Conservation (phyloP, 2,329 filamentous ascomycete species). For the Fusarium burgessii region DNA sequence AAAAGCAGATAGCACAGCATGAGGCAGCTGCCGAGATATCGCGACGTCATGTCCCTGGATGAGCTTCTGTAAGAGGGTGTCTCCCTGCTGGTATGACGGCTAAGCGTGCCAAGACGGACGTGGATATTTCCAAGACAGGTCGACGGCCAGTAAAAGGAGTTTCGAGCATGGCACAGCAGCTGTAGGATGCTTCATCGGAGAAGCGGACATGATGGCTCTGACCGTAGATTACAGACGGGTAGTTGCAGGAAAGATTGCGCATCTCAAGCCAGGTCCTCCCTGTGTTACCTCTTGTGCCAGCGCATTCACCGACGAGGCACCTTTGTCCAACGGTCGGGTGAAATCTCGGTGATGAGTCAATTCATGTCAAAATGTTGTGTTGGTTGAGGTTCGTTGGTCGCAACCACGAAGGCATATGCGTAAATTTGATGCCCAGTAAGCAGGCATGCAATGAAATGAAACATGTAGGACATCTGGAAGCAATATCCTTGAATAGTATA, state of each 20-base stretch:
- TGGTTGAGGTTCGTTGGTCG: not conserved
- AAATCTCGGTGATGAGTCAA: conserved; percentile 9
- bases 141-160: not conserved
- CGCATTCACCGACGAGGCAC: conserved; percentile 8
- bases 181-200: conserved; percentile 18
- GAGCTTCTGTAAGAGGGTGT: conserved; percentile 16
- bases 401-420: not conserved
- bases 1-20: conserved; percentile 6
- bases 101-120: conserved; percentile 4
- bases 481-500: conserved; percentile 23
- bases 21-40: conserved; percentile 12
- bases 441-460: conserved; percentile 32
- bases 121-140: conserved; percentile 3
- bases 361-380: conserved; percentile 19
- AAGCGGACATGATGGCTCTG: not conserved
- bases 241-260: conserved; percentile 30
- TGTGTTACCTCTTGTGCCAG: conserved; percentile 17
- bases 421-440: not conserved
- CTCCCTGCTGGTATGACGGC: conserved; percentile 2
- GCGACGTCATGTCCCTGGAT: conserved; percentile 4
- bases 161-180: conserved; percentile 5
- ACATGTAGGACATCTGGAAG: conserved; percentile 17
- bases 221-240: conserved; percentile 9
- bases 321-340: conserved; percentile 1
- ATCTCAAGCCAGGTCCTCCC: conserved; percentile 15